Evolutionary conservation across 805 yeast species (phyloP).

Genomic region (Wickerhamomyces alni): DNA sequence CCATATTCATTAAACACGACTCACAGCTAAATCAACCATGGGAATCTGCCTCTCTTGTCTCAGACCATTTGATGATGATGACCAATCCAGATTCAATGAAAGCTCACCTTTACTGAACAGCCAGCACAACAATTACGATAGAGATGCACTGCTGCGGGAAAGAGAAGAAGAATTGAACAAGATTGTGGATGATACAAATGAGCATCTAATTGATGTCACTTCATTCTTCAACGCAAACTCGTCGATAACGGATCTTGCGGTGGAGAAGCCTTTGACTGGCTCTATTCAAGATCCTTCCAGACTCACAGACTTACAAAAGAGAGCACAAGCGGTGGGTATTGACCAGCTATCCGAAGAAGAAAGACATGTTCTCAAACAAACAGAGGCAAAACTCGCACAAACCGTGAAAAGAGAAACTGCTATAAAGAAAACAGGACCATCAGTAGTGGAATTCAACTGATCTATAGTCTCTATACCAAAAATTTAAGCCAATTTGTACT

Average conservation of each 20-base stretch:
- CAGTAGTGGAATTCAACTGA: constrained; percentile 14
- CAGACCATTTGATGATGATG: constrained; percentile 28
- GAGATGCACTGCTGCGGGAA: constrained; percentile 16
- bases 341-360: constrained; percentile 8
- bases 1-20: too few relatives aligned
- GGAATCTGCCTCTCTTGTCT: constrained; percentile 46
- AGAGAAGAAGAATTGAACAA: constrained; percentile 41
- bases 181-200: constrained; percentile 38
- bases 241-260: constrained; percentile 9
- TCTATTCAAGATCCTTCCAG: neutral
- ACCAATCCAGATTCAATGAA: constrained; percentile 33
- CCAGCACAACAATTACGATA: constrained; percentile 16
- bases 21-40: too few relatives aligned
- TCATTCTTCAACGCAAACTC: constrained; percentile 15
- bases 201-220: constrained; percentile 20
- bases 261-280: constrained; percentile 11
- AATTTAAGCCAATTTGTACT: too few relatives aligned
- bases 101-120: constrained; percentile 26
- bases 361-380: constrained; percentile 7
- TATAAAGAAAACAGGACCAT: constrained; percentile 15
- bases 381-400: constrained; percentile 10
- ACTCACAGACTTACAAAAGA: constrained; percentile 5
- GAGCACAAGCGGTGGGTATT: neutral
- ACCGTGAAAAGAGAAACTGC: constrained; percentile 9
- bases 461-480: too few relatives aligned